These are phyloP conservation scores for Starmera amethionina DNA, from an alignment of 805 yeast genomes.

Conservation along the genomic window DNA sequence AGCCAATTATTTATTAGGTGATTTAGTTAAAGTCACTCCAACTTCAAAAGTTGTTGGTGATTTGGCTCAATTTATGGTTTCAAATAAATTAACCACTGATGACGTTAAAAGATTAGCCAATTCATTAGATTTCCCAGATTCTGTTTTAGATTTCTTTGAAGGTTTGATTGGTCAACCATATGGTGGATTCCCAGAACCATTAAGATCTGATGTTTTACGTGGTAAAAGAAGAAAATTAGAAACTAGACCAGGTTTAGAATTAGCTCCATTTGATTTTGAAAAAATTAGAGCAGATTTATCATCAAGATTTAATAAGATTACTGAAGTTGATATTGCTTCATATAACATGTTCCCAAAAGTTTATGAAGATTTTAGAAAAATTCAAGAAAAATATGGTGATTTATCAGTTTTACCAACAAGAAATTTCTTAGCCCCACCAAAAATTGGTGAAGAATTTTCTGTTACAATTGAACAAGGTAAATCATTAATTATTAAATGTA, in stretches of 20 bases:
- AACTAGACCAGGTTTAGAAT: slow-evolving; percentile 84
- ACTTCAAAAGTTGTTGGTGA: slow-evolving; percentile 99
- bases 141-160: slow-evolving; percentile 96
- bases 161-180: slow-evolving; percentile 99
- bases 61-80: slow-evolving; percentile 98
- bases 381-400: slow-evolving; percentile 76
- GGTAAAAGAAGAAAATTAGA: slow-evolving; percentile 89
- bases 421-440: slow-evolving; percentile 80
- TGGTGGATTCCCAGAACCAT: slow-evolving; percentile 99
- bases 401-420: slow-evolving; percentile 90
- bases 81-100: slow-evolving; percentile 77
- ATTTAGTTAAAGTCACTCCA: slow-evolving; percentile 96
- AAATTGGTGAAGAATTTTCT: slow-evolving; percentile 76
- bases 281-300: slow-evolving; percentile 63
- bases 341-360: slow-evolving; percentile 98
- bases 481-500: slow-evolving; percentile 77
- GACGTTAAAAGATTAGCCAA: slow-evolving; percentile 84
- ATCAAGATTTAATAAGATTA: slow-evolving; percentile 68
- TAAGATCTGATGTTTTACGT: slow-evolving; percentile 81
- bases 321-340: slow-evolving; percentile 87
- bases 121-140: slow-evolving; percentile 95
- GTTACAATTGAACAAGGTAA: slow-evolving; percentile 95
- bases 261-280: slow-evolving; percentile 75
- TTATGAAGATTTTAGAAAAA: slow-evolving; percentile 75
- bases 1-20: slow-evolving; percentile 89